phyloP scores from a whole-genome alignment of 2,329 filamentous ascomycete species.

The Aspergillus sp. region DNA sequence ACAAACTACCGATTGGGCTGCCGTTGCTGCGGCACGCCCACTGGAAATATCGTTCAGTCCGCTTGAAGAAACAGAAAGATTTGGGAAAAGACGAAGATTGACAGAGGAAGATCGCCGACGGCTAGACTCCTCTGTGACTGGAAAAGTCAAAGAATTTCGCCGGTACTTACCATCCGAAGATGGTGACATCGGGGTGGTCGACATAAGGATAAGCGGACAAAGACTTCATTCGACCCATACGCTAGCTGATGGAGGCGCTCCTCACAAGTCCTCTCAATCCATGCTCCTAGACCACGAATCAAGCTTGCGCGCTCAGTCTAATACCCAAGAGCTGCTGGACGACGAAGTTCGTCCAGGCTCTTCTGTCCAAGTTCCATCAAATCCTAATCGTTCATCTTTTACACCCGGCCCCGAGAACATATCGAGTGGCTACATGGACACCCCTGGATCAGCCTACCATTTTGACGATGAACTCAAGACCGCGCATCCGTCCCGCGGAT shows the following conservation, averaged over 20 bases:
- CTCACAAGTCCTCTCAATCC: constrained; percentile 27
- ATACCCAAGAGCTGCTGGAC: background rate
- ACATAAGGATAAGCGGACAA: constrained; percentile 22
- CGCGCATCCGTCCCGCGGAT: background rate
- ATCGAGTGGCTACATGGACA: background rate
- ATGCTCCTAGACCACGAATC: constrained; percentile 33
- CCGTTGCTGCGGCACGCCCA: constrained; percentile 31
- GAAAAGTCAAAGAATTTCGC: background rate
- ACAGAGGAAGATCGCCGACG: constrained; percentile 29
- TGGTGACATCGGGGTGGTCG: constrained; percentile 14
- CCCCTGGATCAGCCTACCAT: background rate
- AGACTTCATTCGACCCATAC: constrained; percentile 8
- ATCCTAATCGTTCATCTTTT: background rate
- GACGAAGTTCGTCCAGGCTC: background rate
- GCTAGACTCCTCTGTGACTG: constrained; percentile 3
- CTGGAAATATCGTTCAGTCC: constrained; percentile 30
- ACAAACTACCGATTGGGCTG: constrained; percentile 37
- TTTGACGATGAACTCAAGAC: background rate
- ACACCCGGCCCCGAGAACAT: background rate
- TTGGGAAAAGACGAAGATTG: constrained; percentile 36
- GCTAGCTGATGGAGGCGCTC: background rate
- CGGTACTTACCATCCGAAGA: constrained; percentile 3
- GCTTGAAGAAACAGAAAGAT: constrained; percentile 26
- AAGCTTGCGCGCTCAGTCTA: background rate
- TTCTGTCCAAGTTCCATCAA: background rate